Base-by-base conservation (phyloP, 768 basidiomycete species). In the Asterophora parasitica region DNA sequence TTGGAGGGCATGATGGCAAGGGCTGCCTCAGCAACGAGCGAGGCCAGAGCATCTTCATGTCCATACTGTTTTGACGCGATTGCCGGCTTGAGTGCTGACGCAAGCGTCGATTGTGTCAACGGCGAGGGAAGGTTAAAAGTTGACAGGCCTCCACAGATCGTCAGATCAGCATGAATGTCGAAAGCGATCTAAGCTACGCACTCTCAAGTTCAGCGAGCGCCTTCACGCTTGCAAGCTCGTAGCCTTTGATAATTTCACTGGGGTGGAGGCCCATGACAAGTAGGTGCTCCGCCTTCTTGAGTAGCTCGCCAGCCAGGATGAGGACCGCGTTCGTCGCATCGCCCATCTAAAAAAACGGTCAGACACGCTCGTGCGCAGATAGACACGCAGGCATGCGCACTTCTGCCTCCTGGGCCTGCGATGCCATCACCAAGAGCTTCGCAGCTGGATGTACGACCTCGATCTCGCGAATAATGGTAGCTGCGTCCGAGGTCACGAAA, bases 381-480 rank as follows among this genome's bases (percentile, higher is more conserved):
- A 28, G 5, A 4, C 26, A 19, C 41, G 31, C 11, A 26, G 9
- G n/a, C 19, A 40, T 13, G 67, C 80, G 52, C 49, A 92, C 93
- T 79, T 98, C 95, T 0, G 83, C 66, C 65, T 97, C 96, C 65
- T 98, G 96, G 10, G 95, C 90, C 61, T 97, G 93, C 20, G 89
- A 91, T 20, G 93, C 92, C 92, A 97, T 96, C 11, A 97, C 95
- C n/a, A 98, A 72, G n/a, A 99, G 74, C 64, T 98, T 99, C 27
- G 94, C 96, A 4, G 95, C 96, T 1, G 96, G 96, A 67, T 99
- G 96, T 12, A 98, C 92, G 48, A 99, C 92, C 63, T 99, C 96
- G 62, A 98, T 84, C 71, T 99, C 96, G 55, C 87, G 80, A 61
- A 99, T 92, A 68, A 99, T 98, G 49, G 95, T 98, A 10, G 96